Conservation (phyloP, 306 rosid species). For the Cyamopsis tetragonoloba region DNA sequence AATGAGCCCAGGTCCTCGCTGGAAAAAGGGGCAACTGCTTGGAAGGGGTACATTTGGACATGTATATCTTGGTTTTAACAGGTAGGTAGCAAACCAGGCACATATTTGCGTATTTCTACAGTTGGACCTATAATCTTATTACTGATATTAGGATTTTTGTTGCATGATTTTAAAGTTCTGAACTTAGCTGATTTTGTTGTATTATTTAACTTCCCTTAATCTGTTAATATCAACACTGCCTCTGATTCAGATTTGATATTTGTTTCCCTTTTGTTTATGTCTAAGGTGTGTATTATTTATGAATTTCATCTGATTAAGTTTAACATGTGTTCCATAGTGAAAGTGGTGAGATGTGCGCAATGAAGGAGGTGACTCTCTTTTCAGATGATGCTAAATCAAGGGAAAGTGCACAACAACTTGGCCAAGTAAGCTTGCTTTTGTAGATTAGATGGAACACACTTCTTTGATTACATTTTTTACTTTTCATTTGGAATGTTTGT, state of each 20-base stretch:
- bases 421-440: constrained; percentile 47
- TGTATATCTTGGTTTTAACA: constrained; percentile 77
- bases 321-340: constrained; percentile 46
- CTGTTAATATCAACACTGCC: background rate
- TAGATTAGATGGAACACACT: background rate
- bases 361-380: constrained; percentile 85
- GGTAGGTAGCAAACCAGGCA: constrained; percentile 48
- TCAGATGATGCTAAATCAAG: constrained; percentile 75
- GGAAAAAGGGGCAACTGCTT: constrained; percentile 81
- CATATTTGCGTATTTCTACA: background rate
- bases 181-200: background rate
- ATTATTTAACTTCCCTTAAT: background rate
- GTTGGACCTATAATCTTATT: background rate
- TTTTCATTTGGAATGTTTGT: too few relatives aligned
- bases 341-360: constrained; percentile 89
- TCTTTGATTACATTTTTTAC: background rate
- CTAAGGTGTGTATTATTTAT: background rate
- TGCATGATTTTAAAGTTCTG: background rate
- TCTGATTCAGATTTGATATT: background rate
- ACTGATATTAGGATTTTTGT: background rate
- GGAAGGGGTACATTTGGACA: constrained; percentile 89
- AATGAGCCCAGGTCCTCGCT: constrained; percentile 62
- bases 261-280: background rate
- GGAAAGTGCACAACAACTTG: constrained; percentile 76
- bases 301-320: constrained; percentile 24